Evolutionary conservation across 176 grass and related monocot species (phyloP), one percentile per base, ranked within the genome.

Genomic region (Dendrocalamus sinicus): DNA sequence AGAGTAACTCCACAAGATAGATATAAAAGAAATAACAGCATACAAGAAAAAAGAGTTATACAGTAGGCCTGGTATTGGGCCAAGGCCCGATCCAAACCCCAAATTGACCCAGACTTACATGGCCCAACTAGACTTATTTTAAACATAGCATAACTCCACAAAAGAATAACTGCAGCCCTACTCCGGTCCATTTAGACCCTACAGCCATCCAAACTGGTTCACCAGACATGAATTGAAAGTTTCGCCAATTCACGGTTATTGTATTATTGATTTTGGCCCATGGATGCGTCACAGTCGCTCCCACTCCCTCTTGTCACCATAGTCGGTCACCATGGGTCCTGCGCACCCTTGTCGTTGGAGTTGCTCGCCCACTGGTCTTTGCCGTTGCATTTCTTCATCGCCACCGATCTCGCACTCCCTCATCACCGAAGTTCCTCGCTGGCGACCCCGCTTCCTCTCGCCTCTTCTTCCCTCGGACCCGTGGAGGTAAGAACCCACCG

Each of bases 1-100:
- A 53, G 51, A 53, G 51, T 22, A 84, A 64, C 19, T 59, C 44
- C 44, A 84, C 12, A 28, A 64, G 70, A 63, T 48, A 75, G 41
- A 46, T 63, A 48, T 47, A 28, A 62, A 14, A n/a, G 70, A 62
- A 73, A 52, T 26, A 76, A 67, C 50, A 30, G 6, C 61, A 75
- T 51, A 64, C n/a, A 76, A 73, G 28, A 35, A 59, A 59, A 76
- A 76, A 13, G 10, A n/a, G 1, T 13, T 39, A 16, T 40, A 4
- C 14, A 24, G 70, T 13, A 28, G n/a, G 12, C 47, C 3, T 54
- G 24, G 47, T 20, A 54, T 53, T 35, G 14, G 26, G 12, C 12
- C 12, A 73, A 28, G 45, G 45, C 26, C 48, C 11, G 39, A 84
- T 23, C 22, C n/a, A 1, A 67, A 67, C 52, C 16, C 6, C 22